Base-by-base conservation (phyloP, 1,139 yeast genomes). In the Yamadazyma aaseri region DNA sequence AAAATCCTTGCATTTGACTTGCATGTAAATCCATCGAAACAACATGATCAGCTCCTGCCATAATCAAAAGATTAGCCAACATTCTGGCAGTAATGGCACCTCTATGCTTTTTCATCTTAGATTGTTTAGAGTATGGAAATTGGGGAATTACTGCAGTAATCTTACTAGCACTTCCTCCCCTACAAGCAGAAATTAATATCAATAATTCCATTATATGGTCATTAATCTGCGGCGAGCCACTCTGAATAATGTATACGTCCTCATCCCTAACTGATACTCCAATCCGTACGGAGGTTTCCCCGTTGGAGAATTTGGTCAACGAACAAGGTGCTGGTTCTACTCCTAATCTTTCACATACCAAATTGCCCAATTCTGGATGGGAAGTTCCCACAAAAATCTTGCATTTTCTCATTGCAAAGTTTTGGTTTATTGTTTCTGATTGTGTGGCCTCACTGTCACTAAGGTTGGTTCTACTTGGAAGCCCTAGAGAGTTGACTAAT, bases 1-100 rank as follows among this genome's bases (percentile, higher is more conserved):
- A 92, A 56, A 94, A 92, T 10, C 99, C 99, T 68, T 92, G 99
- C 97, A 92, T 94, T 63, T 92, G 99, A 26, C 96, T 82, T 17
- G 98, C 98, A 57, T 94, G 98, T 49, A 92, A 71, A 58, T 92
- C 99, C 97, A 92, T 90, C 5, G 96, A 86, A 26, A 92, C 94
- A 44, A 92, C 95, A 65, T 92, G 99, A 63, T 94, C 98, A 15
- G 97, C 98, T 45, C 99, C 99, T 1, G 99, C 97, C 95, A 92
- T 92, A 36, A 90, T 81, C 47, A 94, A 71, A 53, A 94, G 66
- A 51, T 92, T 92, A 39, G 99, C 97, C 57, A 94, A 74, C 98
- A 94, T 90, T 57, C 97, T 77, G n/a, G 98, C 98, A 4, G 98
- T 90, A 50, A 94, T 94, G 22, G 98, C 97, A 38, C 98, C 98